Evolutionary conservation across 495 filamentous ascomycete genomes (phyloP).

Genomic region (Ramalina peruviana): DNA sequence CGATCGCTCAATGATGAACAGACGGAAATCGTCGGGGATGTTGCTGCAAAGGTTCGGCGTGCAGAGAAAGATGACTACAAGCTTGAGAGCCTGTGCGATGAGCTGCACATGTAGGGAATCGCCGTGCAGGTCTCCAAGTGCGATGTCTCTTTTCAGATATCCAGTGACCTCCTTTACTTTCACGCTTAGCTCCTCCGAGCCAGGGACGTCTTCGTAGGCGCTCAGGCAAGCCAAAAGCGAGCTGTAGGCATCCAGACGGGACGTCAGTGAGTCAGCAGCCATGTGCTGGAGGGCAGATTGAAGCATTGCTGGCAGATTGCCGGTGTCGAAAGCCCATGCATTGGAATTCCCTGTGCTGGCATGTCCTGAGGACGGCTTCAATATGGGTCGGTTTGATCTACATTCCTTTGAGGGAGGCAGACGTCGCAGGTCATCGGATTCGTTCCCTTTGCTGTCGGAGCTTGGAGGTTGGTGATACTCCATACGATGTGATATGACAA

Average conservation of each 20-base stretch:
- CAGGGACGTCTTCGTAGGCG: slow-evolving; percentile 62
- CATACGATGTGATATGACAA: slow-evolving; percentile 60
- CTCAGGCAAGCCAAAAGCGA: slow-evolving; percentile 61
- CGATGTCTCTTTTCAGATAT: slow-evolving; percentile 69
- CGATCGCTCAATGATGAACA: slow-evolving; percentile 66
- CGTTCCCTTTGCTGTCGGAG: slow-evolving; percentile 30
- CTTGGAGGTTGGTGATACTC: slow-evolving; percentile 51
- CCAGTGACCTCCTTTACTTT: slow-evolving; percentile 61
- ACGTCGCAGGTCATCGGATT: slow-evolving; percentile 30
- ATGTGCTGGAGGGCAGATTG: slow-evolving; percentile 71
- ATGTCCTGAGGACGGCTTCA: slow-evolving; percentile 49
- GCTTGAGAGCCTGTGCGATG: slow-evolving; percentile 57
- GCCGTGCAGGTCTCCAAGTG: slow-evolving; percentile 31
- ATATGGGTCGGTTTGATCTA: slow-evolving; percentile 70
- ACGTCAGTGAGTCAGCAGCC: slow-evolving; percentile 49
- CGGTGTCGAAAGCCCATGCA: slow-evolving; percentile 23
- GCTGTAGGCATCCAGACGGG: slow-evolving; percentile 74
- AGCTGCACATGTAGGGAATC: slow-evolving; percentile 46
- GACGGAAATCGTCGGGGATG: slow-evolving; percentile 60
- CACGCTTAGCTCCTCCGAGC: slow-evolving; percentile 52
- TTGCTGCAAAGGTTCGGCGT: slow-evolving; percentile 47
- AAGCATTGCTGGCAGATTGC: slow-evolving; percentile 56
- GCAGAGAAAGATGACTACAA: slow-evolving; percentile 58
- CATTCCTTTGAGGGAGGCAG: slow-evolving; percentile 46
- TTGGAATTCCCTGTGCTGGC: slow-evolving; percentile 22